A percentile compares a stretch with the other conserved stretches of the same genome.
Conservation (phyloP, 176 grass and related monocot genomes). For the sorghum (Sorghum bicolor) region Sorghum_bicolor_NCBIv3 NC_012878.2:5550001-5550500, state of each 20-base stretch:
- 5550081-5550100: neutral
- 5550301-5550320: conserved; percentile 15
- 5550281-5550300: conserved; percentile 18
- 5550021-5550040: neutral
- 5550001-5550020: neutral
- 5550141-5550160: neutral
- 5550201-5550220: conserved; percentile 2
- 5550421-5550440: neutral
- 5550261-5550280: conserved; percentile 30
- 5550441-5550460: conserved; percentile 40
- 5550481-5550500: conserved; percentile 85
- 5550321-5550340: neutral
- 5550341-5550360: conserved; percentile 9
- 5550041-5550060: neutral
- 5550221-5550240: conserved; percentile 24
- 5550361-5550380: neutral
- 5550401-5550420: conserved; percentile 22
- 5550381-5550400: neutral
- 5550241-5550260: conserved; percentile 15
- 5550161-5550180: conserved; percentile 24
- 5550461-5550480: conserved; percentile 87
- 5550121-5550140: neutral
- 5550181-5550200: neutral
- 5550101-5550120: neutral
- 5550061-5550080: neutral